These are phyloP conservation scores for Neurospora sp. DNA, from an alignment of 2,329 filamentous ascomycete genomes.

Conservation along the genomic window DNA sequence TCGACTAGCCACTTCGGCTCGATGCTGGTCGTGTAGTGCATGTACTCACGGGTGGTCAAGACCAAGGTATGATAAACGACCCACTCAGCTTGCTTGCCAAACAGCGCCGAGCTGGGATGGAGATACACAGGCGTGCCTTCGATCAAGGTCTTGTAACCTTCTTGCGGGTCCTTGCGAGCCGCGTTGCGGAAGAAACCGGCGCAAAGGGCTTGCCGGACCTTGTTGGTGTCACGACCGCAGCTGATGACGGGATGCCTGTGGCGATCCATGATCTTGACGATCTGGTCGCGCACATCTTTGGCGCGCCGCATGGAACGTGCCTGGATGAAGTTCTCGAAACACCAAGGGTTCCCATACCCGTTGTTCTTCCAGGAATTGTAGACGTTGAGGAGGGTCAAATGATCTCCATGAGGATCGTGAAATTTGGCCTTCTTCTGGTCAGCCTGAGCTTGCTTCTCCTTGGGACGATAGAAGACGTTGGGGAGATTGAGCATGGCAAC, in stretches of 20 bases:
- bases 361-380: constrained; percentile 94
- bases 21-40: constrained; percentile 88
- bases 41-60: constrained; percentile 93
- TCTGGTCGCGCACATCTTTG: constrained; percentile 84
- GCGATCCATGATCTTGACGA: constrained; percentile 87
- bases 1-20: constrained; percentile 93
- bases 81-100: constrained; percentile 93
- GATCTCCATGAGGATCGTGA: constrained; percentile 88
- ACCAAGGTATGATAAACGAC: constrained; percentile 90
- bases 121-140: constrained; percentile 93
- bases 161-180: constrained; percentile 87
- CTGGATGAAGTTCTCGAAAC: constrained; percentile 96
- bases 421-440: constrained; percentile 98
- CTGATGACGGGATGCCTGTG: constrained; percentile 75
- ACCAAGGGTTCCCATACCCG: constrained; percentile 79
- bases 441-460: constrained; percentile 92
- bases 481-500: constrained; percentile 87
- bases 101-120: constrained; percentile 83
- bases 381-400: constrained; percentile 89
- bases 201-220: constrained; percentile 82
- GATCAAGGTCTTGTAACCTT: constrained; percentile 95
- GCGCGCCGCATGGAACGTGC: constrained; percentile 79
- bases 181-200: constrained; percentile 92
- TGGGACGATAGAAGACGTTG: constrained; percentile 86
- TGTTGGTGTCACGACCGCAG: constrained; percentile 78